phyloP scores from a whole-genome alignment of 1,139 yeast genomes.

The Sugiyamaella neomexicana region DNA sequence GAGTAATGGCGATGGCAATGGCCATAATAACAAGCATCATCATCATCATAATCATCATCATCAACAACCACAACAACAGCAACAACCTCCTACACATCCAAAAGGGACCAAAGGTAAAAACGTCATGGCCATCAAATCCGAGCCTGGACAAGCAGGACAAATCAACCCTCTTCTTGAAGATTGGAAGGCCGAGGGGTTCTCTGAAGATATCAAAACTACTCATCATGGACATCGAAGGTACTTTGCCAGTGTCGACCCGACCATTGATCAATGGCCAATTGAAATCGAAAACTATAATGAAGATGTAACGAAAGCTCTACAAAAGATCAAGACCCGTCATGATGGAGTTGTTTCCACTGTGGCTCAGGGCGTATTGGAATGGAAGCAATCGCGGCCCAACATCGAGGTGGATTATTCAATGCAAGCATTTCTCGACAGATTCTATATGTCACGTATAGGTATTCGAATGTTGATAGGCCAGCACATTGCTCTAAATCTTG shows the following conservation, averaged over 20 bases:
- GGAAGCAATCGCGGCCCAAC: constrained; percentile 53
- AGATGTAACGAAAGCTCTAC: constrained; percentile 62
- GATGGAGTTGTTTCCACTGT: constrained; percentile 93
- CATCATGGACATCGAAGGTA: constrained; percentile 48
- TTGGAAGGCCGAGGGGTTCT: constrained; percentile 33
- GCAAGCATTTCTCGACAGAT: constrained; percentile 76
- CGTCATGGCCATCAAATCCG: constrained; percentile 37
- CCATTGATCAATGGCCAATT: constrained; percentile 58
- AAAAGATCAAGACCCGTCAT: constrained; percentile 75
- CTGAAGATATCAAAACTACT: constrained; percentile 21
- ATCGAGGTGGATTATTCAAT: constrained; percentile 52
- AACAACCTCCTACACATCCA: too few relatives aligned
- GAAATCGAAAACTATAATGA: constrained; percentile 75
- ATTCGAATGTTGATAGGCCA: constrained; percentile 89
- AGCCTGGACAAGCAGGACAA: constrained; percentile 26
- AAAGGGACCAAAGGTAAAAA: constrained; percentile 22
- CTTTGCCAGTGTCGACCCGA: constrained; percentile 57
- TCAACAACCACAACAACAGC: too few relatives aligned
- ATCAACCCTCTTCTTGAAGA: constrained; percentile 32
- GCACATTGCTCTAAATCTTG: constrained; percentile 75
- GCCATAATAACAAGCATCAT: neutral
- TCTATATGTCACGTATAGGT: constrained; percentile 85
- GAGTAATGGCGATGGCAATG: constrained; percentile 17
- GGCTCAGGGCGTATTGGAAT: constrained; percentile 89
- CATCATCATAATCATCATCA: constrained; percentile 15